These are phyloP conservation scores for Centrapalus pauciflorus DNA, from an alignment of 129 eudicot genomes.

Conservation along the genomic window DNA sequence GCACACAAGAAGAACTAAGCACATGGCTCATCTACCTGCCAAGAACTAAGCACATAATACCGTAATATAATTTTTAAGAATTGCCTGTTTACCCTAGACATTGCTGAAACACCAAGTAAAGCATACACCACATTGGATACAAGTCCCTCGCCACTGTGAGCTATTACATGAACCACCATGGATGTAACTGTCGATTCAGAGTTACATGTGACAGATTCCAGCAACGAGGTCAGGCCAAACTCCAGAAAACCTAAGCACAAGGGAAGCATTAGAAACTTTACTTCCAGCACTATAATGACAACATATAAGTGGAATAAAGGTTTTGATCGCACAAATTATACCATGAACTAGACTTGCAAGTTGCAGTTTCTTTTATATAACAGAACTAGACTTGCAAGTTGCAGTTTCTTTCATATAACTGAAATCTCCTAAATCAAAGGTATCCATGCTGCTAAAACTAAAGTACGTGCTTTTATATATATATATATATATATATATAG, in stretches of 20 bases:
- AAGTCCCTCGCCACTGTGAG: conserved; percentile 83
- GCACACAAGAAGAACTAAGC: neutral
- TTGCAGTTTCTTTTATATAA: neutral
- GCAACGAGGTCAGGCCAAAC: conserved; percentile 52
- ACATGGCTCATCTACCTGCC: neutral
- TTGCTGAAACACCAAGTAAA: conserved; percentile 95
- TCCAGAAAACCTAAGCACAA: conserved; percentile 70
- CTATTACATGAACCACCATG: conserved; percentile 73
- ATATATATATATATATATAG: too few relatives aligned
- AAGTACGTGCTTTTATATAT: too few relatives aligned
- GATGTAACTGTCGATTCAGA: conserved; percentile 59
- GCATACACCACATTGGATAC: conserved; percentile 89
- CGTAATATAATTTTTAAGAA: neutral
- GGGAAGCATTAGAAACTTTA: conserved; percentile 1
- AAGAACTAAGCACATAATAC: neutral
- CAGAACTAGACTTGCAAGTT: neutral
- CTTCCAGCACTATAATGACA: conserved; percentile 4
- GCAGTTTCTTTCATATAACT: neutral
- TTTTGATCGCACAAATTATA: neutral
- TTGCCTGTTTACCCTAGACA: conserved; percentile 79
- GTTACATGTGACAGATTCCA: conserved; percentile 51
- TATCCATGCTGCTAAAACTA: too few relatives aligned
- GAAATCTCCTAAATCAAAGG: neutral
- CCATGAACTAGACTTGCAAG: neutral
- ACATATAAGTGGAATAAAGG: neutral